Percentiles rank a stretch among this genome's conserved stretches.
Conservation (phyloP, 768 basidiomycete species). For the Tricholoma sp. region DNA sequence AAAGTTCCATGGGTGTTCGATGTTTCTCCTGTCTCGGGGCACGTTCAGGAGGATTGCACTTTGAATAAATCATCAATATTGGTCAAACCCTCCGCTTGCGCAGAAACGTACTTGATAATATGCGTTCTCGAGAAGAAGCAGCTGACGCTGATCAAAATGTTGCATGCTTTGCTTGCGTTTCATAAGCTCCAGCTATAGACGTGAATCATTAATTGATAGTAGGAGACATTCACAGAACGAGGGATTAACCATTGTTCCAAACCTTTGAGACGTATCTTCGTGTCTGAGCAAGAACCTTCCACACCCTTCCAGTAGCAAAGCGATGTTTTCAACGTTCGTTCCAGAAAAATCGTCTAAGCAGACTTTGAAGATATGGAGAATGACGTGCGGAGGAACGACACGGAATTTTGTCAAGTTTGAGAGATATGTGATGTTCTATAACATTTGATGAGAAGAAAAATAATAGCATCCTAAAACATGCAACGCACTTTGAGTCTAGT, state of each 20-base stretch:
- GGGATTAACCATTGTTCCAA: conserved; percentile 74
- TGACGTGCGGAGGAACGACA: conserved; percentile 85
- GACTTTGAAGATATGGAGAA: conserved; percentile 95
- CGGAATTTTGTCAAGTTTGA: conserved; percentile 95
- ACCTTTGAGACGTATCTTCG: conserved; percentile 84
- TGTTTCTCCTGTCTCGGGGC: conserved; percentile 82
- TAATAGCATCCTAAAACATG: not conserved
- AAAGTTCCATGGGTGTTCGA: conserved; percentile 83
- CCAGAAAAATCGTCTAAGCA: conserved; percentile 94
- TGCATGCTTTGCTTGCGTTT: conserved; percentile 89
- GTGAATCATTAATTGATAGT: not conserved
- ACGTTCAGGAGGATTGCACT: conserved; percentile 98
- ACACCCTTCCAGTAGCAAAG: conserved; percentile 88
- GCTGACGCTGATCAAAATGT: conserved; percentile 88
- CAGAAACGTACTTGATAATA: conserved; percentile 77
- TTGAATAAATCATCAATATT: not conserved
- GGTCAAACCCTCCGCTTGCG: not conserved
- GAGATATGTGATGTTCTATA: conserved; percentile 81
- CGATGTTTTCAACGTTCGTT: conserved; percentile 89
- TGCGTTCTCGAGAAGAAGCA: conserved; percentile 90
- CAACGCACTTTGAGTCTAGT: conserved; percentile 69
- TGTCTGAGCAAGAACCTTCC: conserved; percentile 86
- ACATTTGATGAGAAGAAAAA: not conserved
- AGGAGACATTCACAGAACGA: not conserved
- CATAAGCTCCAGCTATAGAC: conserved; percentile 76